Percentiles rank a stretch among this genome's conserved stretches.
Conservation (phyloP, 768 basidiomycete genomes). For the Candolleomyces aberdarensis region DNA sequence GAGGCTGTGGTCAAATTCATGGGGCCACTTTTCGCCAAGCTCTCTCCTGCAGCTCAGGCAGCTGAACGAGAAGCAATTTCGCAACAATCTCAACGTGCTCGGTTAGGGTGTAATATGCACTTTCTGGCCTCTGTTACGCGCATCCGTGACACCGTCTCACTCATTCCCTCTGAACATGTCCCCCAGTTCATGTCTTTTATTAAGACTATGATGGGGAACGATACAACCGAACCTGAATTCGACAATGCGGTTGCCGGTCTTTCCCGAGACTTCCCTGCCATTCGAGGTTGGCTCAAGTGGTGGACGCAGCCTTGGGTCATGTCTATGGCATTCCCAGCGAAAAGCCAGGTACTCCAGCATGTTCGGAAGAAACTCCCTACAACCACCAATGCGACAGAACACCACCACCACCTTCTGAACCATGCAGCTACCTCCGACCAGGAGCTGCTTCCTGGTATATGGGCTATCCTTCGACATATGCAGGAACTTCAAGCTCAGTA, state of each 20-base stretch:
- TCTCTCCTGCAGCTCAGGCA: not conserved
- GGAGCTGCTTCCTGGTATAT: constrained; percentile 15
- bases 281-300: constrained; percentile 19
- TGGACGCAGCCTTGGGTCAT: constrained; percentile 18
- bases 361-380: constrained; percentile 13
- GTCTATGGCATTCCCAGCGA: constrained; percentile 22
- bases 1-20: not conserved
- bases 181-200: too few species aligned
- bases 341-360: constrained; percentile 7
- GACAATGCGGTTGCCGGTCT: constrained; percentile 4
- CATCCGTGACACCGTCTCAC: too few species aligned
- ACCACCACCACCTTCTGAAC: constrained; percentile 20
- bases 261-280: constrained; percentile 4
- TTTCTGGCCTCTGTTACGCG: too few species aligned
- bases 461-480: constrained; percentile 15
- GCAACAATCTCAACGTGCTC: too few species aligned
- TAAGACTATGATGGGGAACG: constrained; percentile 3
- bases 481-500: constrained; percentile 14
- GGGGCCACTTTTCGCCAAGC: not conserved
- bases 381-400: constrained; percentile 20
- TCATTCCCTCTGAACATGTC: too few species aligned
- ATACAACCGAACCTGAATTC: constrained; percentile 2
- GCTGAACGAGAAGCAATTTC: not conserved
- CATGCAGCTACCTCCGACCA: constrained; percentile 17
- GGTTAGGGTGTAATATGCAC: too few species aligned